phyloP scores from a whole-genome alignment of 768 basidiomycete genomes.

The Boletellus ananas region DNA sequence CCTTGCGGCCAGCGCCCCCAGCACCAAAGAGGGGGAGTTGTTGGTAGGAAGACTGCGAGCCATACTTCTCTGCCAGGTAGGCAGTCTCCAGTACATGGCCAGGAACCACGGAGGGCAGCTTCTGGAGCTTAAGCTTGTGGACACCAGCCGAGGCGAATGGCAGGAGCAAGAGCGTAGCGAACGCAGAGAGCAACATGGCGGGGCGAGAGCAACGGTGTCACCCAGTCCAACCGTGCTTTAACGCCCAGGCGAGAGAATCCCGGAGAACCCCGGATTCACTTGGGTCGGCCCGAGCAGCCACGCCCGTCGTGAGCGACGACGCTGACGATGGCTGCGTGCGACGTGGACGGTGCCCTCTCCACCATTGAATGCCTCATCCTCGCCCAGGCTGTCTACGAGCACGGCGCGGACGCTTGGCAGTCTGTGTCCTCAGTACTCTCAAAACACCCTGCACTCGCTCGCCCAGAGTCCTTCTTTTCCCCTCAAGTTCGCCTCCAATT shows the following conservation, averaged over 20 bases:
- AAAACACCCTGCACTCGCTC: conserved; percentile 64
- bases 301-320: conserved; percentile 7
- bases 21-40: conserved; percentile 67
- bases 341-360: conserved; percentile 18
- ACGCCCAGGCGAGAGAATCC: conserved; percentile 4
- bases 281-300: not conserved
- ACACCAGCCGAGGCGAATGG: conserved; percentile 52
- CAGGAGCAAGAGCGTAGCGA: conserved; percentile 40
- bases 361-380: conserved; percentile 74
- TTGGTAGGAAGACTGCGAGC: conserved; percentile 41
- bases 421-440: conserved; percentile 61
- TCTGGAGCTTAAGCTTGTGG: conserved; percentile 87
- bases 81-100: conserved; percentile 71
- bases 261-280: conserved; percentile 21
- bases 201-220: conserved; percentile 16
- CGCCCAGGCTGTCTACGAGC: conserved; percentile 83
- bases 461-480: conserved; percentile 64
- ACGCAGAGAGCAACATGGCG: conserved; percentile 42
- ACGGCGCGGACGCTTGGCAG: conserved; percentile 68
- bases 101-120: conserved; percentile 60
- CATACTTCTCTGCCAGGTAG: conserved; percentile 94
- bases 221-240: conserved; percentile 20
- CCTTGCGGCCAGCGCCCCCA: conserved; percentile 65
- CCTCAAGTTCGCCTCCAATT: conserved; percentile 48
- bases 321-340: conserved; percentile 6